Evolutionary conservation across 805 yeast species (phyloP).

Genomic region (Cyberlindnera maclurae): DNA sequence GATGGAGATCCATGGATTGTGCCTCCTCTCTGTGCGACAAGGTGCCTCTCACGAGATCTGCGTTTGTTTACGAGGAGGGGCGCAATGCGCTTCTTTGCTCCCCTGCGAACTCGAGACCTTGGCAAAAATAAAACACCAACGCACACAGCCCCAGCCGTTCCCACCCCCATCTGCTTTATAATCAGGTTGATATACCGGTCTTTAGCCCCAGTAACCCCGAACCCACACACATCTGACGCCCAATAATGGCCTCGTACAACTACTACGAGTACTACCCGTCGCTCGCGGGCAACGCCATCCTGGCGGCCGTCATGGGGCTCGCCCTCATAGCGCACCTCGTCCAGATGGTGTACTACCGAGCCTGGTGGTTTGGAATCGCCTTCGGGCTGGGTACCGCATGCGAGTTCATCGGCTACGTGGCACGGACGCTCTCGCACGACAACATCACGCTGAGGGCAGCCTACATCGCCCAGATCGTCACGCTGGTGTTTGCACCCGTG

Average conservation of each 20-base stretch:
- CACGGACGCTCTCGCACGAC: constrained; percentile 42
- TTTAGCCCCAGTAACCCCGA: too few species aligned
- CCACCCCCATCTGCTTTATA: too few species aligned
- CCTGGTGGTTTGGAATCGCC: constrained; percentile 59
- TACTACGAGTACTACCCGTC: constrained; percentile 1
- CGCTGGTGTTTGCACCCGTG: constrained; percentile 73
- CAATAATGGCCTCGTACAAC: neutral
- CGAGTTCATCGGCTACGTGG: constrained; percentile 64
- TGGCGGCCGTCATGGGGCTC: constrained; percentile 47
- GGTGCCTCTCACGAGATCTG: too few species aligned
- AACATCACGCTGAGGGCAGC: constrained; percentile 30
- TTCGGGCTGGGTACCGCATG: constrained; percentile 48
- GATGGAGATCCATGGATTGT: too few species aligned
- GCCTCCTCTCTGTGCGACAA: too few species aligned
- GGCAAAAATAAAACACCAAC: too few species aligned
- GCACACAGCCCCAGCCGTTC: too few species aligned
- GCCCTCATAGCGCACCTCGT: constrained; percentile 35
- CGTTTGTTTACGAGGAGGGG: too few species aligned
- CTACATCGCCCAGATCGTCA: constrained; percentile 57
- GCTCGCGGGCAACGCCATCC: neutral
- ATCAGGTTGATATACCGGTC: too few species aligned
- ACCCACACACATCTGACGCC: too few species aligned
- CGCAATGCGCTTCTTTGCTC: too few species aligned
- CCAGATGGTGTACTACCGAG: constrained; percentile 38
- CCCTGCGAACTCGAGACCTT: too few species aligned